phyloP scores from a whole-genome alignment of 208 protist genomes.

The Leishmania mexicana region DNA sequence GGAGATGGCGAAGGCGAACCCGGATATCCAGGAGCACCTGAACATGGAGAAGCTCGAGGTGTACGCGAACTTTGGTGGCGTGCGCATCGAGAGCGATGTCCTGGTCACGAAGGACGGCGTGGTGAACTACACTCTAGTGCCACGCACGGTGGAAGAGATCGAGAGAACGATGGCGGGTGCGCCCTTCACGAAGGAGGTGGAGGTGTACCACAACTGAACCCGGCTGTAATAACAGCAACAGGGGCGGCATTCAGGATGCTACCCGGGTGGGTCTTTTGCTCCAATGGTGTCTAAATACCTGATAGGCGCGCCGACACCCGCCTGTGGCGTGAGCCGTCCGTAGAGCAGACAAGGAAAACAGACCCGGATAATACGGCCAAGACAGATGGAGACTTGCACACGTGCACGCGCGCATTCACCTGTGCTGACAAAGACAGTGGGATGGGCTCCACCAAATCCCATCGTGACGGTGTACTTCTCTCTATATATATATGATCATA shows the following conservation, averaged over 20 bases:
- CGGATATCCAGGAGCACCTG: slow-evolving; percentile 74
- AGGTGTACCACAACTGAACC: slow-evolving; percentile 62
- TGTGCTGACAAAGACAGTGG: not conserved
- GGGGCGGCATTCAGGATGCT: not conserved
- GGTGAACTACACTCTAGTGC: slow-evolving; percentile 85
- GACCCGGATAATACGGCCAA: not conserved
- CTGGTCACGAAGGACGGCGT: slow-evolving; percentile 93
- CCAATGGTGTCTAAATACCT: not conserved
- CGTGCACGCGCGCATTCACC: not conserved
- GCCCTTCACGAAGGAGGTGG: slow-evolving; percentile 60
- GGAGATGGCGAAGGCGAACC: slow-evolving; percentile 71
- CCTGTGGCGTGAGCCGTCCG: not conserved
- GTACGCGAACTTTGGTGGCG: slow-evolving; percentile 94
- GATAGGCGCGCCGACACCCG: too few species aligned
- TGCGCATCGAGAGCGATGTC: slow-evolving; percentile 98
- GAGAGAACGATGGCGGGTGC: slow-evolving; percentile 82
- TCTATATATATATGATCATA: too few species aligned
- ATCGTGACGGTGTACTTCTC: not conserved
- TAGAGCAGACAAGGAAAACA: not conserved
- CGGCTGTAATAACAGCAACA: not conserved
- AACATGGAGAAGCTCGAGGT: slow-evolving; percentile 85
- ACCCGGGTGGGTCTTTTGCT: too few species aligned
- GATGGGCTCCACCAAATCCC: not conserved
- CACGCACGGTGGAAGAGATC: slow-evolving; percentile 87
- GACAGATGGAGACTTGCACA: slow-evolving; percentile 5